Evolutionary conservation across 257 asterid species (phyloP), one percentile per base, ranked within the genome.

Genomic region (Solanum tacnaense): DNA sequence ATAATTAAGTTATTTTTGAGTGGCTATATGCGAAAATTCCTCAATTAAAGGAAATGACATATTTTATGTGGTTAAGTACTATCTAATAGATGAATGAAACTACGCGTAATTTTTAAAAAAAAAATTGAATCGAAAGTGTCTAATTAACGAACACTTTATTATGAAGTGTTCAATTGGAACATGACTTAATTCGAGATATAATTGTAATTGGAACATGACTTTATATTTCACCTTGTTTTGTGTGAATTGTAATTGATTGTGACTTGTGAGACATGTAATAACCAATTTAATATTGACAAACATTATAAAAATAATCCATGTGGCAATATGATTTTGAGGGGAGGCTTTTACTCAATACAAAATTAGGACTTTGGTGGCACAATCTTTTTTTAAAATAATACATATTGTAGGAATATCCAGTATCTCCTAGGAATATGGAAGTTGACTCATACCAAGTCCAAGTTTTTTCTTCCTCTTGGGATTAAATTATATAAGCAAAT

Each of bases 381-480:
- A 81, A 81, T 49, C 85, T 49, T 49, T 81, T 79, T 16, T 74
- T 0, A 2, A 32, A 20, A 15, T 9, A 29, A 27, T 46, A 81
- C 41, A 81, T 81, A 81, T 81, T 81, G 29, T 49, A 49, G 85
- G 85, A 46, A 81, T 81, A 81, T 81, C 68, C 85, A 46, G 41
- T 81, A 49, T 81, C 85, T 81, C 70, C 68, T 81, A 21, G 62
- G 85, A 49, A 81, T 81, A 46, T 46, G 39, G 85, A 49, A 81
- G 85, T 81, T 81, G 85, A 81, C 85, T 81, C 85, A 16, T n/a
- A 81, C 68, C 85, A 81, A 31, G 31, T 81, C 85, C 70, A 81
- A 46, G 27, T 29, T 81, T 44, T 12, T 46, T 81, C 41, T 49
- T 46, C 68, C 39, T 27, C 11, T 44, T 41, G 38, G 18, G 41